phyloP scores from a whole-genome alignment of 1,139 yeast genomes.

The Blastobotrys persicus region DNA sequence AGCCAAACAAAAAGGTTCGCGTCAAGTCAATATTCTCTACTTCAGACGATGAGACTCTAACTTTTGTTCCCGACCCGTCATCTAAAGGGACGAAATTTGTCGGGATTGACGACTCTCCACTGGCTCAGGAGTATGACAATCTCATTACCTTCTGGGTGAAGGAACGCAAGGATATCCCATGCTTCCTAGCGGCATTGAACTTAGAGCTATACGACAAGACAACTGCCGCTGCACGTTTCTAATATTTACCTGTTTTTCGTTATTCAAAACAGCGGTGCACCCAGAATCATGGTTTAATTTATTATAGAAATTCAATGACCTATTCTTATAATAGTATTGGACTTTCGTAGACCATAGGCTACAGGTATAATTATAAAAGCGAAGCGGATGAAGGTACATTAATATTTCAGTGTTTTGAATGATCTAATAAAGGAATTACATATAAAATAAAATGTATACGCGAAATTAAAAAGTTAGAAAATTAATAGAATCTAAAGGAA shows the following conservation, averaged over 20 bases:
- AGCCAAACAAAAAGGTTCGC: conserved; percentile 65
- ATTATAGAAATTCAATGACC: too few species aligned
- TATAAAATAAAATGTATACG: too few species aligned
- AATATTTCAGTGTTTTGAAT: too few species aligned
- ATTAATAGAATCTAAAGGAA: too few species aligned
- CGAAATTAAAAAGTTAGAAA: too few species aligned
- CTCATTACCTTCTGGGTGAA: conserved; percentile 65
- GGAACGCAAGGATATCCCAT: conserved; percentile 70
- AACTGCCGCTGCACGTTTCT: conserved; percentile 28
- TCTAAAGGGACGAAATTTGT: conserved; percentile 33
- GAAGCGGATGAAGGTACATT: too few species aligned
- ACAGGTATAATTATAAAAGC: too few species aligned
- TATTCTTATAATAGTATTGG: too few species aligned
- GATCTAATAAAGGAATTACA: too few species aligned
- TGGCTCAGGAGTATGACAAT: conserved; percentile 52
- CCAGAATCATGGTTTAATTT: too few species aligned
- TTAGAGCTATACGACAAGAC: conserved; percentile 55
- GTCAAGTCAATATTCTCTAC: conserved; percentile 55
- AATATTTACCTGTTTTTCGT: background rate
- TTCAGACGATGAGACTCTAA: conserved; percentile 36
- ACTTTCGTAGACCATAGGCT: too few species aligned
- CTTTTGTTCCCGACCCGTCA: conserved; percentile 39
- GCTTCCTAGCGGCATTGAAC: conserved; percentile 75
- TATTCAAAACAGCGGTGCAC: too few species aligned
- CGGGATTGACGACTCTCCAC: conserved; percentile 36